Evolutionary conservation across 2,329 filamentous ascomycete species (phyloP).

Genomic region (Coniochaeta pulveracea): DNA sequence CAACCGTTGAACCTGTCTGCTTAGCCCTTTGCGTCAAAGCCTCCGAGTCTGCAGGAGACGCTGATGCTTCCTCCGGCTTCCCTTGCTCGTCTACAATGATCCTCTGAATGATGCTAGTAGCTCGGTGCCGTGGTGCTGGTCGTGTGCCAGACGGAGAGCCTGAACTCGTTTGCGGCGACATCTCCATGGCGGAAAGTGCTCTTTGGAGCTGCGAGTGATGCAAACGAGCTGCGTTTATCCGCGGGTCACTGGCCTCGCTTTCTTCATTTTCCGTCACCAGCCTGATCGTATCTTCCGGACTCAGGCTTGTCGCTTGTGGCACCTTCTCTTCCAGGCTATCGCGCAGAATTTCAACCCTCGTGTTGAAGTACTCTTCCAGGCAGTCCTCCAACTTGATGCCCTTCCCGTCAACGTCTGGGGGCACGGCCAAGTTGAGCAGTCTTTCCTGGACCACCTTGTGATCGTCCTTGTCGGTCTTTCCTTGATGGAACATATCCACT

Average conservation of each 20-base stretch:
- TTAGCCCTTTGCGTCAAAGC: slow-evolving; percentile 31
- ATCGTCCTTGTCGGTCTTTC: slow-evolving; percentile 74
- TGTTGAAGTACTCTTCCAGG: slow-evolving; percentile 90
- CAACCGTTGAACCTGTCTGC: slow-evolving; percentile 35
- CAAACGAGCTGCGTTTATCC: too few relatives aligned
- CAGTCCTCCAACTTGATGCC: slow-evolving; percentile 79
- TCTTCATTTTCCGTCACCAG: not conserved
- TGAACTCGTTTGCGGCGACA: slow-evolving; percentile 16
- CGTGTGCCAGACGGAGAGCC: slow-evolving; percentile 16
- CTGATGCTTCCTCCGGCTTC: slow-evolving; percentile 20
- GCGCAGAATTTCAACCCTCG: slow-evolving; percentile 76
- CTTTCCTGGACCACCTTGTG: slow-evolving; percentile 93
- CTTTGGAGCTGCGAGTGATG: slow-evolving; percentile 10
- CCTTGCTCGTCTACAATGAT: slow-evolving; percentile 41
- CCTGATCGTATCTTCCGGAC: slow-evolving; percentile 15
- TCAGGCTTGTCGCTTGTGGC: slow-evolving; percentile 17
- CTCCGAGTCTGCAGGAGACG: slow-evolving; percentile 27
- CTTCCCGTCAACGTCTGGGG: slow-evolving; percentile 57
- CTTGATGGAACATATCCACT: slow-evolving; percentile 84
- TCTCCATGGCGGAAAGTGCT: slow-evolving; percentile 23
- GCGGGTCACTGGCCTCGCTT: too few relatives aligned
- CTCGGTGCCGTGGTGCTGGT: slow-evolving; percentile 32
- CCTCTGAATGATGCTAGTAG: slow-evolving; percentile 51
- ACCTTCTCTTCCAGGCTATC: slow-evolving; percentile 48
- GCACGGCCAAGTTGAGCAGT: slow-evolving; percentile 83